phyloP scores from a whole-genome alignment of 108 stramenopile genomes.

The Cyclotella sp. region DNA sequence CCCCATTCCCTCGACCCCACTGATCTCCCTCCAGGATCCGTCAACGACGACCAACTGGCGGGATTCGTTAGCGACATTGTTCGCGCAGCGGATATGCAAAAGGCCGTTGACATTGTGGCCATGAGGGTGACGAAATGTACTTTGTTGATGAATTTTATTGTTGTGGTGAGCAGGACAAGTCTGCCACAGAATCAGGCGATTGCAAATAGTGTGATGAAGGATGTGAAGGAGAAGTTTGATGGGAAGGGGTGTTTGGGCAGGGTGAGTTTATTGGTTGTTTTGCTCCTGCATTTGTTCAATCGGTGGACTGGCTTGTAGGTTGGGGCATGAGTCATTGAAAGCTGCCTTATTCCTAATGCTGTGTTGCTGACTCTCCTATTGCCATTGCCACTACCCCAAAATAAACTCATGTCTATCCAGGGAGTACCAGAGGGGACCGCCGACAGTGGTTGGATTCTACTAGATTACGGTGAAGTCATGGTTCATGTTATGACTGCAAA shows the following conservation, averaged over 20 bases:
- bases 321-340: no score
- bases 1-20: slow-evolving; percentile 42
- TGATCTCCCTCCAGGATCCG: slow-evolving; percentile 38
- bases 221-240: slow-evolving; percentile 67
- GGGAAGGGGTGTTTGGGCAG: slow-evolving; percentile 57
- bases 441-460: slow-evolving; percentile 91
- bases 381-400: no score
- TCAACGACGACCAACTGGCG: slow-evolving; percentile 34
- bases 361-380: background rate
- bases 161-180: slow-evolving; percentile 83
- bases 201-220: slow-evolving; percentile 78
- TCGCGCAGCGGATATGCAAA: slow-evolving; percentile 85
- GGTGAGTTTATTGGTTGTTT: background rate
- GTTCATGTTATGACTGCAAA: slow-evolving; percentile 94
- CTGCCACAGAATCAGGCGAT: slow-evolving; percentile 96
- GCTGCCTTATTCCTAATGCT: no score
- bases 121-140: slow-evolving; percentile 75
- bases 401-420: no score
- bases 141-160: slow-evolving; percentile 78
- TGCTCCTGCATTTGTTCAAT: no score
- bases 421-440: slow-evolving; percentile 89
- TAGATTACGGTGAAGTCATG: slow-evolving; percentile 93
- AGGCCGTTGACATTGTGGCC: slow-evolving; percentile 88
- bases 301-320: no score
- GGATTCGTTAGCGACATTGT: slow-evolving; percentile 56